Evolutionary conservation across 352 stramenopile genomes (phyloP).

Genomic region (Elongisporangium prolatum): DNA sequence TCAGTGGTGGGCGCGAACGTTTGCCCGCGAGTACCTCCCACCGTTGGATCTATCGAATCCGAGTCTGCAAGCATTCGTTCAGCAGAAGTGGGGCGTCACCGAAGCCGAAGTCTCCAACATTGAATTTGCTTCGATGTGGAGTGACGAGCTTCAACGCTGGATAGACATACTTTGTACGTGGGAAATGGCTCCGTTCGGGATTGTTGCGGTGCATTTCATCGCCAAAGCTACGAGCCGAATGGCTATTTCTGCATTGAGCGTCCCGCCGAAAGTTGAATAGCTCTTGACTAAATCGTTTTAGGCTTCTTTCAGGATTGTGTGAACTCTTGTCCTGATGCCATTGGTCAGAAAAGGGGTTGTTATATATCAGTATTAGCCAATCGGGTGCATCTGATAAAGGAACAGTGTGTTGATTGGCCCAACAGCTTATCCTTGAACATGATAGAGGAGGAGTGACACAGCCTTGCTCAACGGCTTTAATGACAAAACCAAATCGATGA

Average conservation of each 20-base stretch:
- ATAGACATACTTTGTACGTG: not conserved
- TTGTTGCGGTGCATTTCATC: not conserved
- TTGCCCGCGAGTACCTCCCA: conserved; percentile 34
- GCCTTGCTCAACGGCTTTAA: not conserved
- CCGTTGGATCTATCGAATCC: conserved; percentile 38
- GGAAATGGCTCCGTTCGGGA: not conserved
- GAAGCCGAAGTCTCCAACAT: not conserved
- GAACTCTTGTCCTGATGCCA: not conserved
- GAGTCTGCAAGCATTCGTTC: conserved; percentile 33
- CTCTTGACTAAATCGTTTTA: not conserved
- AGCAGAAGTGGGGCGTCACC: conserved; percentile 22
- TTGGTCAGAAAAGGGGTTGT: not conserved
- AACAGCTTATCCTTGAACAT: not conserved
- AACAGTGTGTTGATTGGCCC: not conserved
- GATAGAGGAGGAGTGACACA: not conserved
- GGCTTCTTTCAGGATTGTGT: not conserved
- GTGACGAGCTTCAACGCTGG: not conserved
- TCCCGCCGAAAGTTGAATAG: no score
- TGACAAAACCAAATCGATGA: not conserved
- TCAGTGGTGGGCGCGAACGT: conserved; percentile 42
- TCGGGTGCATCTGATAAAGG: not conserved
- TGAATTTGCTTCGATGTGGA: not conserved
- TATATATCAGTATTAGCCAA: not conserved
- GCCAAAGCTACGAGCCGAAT: not conserved
- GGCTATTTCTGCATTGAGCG: not conserved